phyloP scores from a whole-genome alignment of 805 yeast species.

The Cyberlindnera veronae region DNA sequence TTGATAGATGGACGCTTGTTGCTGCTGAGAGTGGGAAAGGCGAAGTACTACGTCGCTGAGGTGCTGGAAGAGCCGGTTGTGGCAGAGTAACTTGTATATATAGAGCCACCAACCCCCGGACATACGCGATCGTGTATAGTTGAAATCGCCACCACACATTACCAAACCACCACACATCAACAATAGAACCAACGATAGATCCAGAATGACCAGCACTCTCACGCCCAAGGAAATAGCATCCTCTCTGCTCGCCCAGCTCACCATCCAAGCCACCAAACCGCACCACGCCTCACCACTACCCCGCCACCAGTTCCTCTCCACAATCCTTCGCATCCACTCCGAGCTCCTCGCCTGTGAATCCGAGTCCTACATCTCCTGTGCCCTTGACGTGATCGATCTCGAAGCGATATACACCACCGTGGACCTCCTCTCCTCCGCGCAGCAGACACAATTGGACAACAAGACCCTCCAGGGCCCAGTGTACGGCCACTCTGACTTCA shows the following conservation, averaged over 20 bases:
- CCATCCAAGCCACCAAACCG: too few species aligned
- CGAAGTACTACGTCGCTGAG: conserved; percentile 56
- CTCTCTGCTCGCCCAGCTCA: too few species aligned
- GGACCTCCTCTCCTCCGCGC: conserved; percentile 42
- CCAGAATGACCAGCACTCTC: too few species aligned
- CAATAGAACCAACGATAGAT: too few species aligned
- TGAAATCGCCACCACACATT: too few species aligned
- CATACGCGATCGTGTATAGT: too few species aligned
- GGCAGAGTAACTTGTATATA: too few species aligned
- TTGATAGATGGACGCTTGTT: conserved; percentile 59
- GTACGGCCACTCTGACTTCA: conserved; percentile 49
- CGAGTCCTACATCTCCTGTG: conserved; percentile 31
- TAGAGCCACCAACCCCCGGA: too few species aligned
- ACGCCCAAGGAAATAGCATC: too few species aligned
- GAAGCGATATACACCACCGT: conserved; percentile 57
- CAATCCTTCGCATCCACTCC: background rate
- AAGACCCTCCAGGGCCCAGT: conserved; percentile 6
- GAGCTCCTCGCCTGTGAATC: conserved; percentile 3
- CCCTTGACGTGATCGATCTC: conserved; percentile 61
- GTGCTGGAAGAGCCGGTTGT: conserved; percentile 9
- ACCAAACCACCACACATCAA: too few species aligned
- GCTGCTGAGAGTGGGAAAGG: conserved; percentile 73
- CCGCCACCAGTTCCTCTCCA: background rate
- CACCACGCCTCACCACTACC: too few species aligned
- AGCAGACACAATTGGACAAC: conserved; percentile 23